Conservation (phyloP, 805 yeast genomes). For the Hemisphaericaspora nanyangensis region DNA sequence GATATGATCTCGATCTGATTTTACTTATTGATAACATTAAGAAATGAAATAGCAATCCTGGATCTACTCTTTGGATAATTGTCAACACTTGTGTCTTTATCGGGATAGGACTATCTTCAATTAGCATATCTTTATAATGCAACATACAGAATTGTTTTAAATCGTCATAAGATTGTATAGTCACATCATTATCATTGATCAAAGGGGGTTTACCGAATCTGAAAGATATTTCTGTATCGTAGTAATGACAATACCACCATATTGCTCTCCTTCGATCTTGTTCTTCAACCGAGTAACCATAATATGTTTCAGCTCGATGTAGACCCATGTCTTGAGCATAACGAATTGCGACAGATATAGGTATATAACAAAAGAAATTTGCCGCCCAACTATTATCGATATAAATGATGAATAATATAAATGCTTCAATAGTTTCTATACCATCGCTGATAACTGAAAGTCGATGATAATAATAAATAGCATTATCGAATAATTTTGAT, state of each 20-base stretch:
- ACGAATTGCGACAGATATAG: constrained; percentile 31
- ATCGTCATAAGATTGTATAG: constrained; percentile 23
- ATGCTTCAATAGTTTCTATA: constrained; percentile 46
- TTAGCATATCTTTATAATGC: neutral
- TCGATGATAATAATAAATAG: constrained; percentile 52
- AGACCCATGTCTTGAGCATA: constrained; percentile 41
- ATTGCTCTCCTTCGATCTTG: constrained; percentile 21
- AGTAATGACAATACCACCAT: constrained; percentile 37
- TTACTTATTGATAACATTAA: constrained; percentile 15
- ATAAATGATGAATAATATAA: constrained; percentile 43
- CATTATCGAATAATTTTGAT: constrained; percentile 18
- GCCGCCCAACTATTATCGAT: constrained; percentile 28
- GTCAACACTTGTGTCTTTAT: neutral
- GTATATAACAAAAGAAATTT: constrained; percentile 26
- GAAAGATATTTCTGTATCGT: constrained; percentile 36
- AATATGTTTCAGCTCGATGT: constrained; percentile 31
- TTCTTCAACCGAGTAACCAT: constrained; percentile 18
- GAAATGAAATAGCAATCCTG: constrained; percentile 1
- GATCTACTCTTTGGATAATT: neutral
- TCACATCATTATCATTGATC: constrained; percentile 29
- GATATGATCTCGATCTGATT: constrained; percentile 28
- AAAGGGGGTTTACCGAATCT: constrained; percentile 39
- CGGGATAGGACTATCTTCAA: neutral
- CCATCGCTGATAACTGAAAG: constrained; percentile 50
- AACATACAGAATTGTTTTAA: constrained; percentile 3